Base-by-base conservation (phyloP, 805 yeast species). In the Metahyphopichia silvanorum region DNA sequence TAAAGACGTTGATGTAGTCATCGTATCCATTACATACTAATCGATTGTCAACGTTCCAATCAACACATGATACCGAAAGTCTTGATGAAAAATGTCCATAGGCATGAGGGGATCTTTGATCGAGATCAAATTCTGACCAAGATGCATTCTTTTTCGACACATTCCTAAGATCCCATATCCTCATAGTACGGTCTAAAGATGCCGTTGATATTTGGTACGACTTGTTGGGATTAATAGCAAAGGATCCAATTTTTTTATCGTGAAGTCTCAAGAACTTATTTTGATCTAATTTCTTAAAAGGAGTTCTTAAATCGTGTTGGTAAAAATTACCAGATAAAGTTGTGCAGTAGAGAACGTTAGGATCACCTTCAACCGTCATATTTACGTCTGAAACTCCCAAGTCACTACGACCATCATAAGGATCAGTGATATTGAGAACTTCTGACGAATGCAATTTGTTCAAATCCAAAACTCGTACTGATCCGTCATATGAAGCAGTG, bases 21-120 rank as follows among this genome's bases (percentile, higher is more conserved):
- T 86, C 98, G 50, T 91, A 91, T 1, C 98, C 97, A 54, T 93
- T 91, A 56, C 95, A 85, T 0, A 93, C 96, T 29, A 91, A 65
- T 24, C 77, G 74, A 33, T 75, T 76, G 16, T 76, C 73, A 10
- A 66, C 51, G 49, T 80, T 84, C 86, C 95, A 91, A 33, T 88
- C 94, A 0, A 88, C 85, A 16, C 84, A 77, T 29, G 94, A 83
- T 2, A 93, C 77, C 33, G 96, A 86, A 22, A 93, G 63, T 37
- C 96, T 63, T 5, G 95, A 84, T 18, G 69, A 57, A 53, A 79
- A 91, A 5, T 75, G 66, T 0, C 88, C 89, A 21, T 71, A 60
- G 21, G 66, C 49, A 37, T 69, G 74, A 0, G 80, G 79, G 4
- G 81, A 62, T 2, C 25, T 32, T 25, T 61, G 59, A 21, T 69